phyloP scores from a whole-genome alignment of 495 filamentous ascomycete genomes.

The Hypoxylon subgilvum region DNA sequence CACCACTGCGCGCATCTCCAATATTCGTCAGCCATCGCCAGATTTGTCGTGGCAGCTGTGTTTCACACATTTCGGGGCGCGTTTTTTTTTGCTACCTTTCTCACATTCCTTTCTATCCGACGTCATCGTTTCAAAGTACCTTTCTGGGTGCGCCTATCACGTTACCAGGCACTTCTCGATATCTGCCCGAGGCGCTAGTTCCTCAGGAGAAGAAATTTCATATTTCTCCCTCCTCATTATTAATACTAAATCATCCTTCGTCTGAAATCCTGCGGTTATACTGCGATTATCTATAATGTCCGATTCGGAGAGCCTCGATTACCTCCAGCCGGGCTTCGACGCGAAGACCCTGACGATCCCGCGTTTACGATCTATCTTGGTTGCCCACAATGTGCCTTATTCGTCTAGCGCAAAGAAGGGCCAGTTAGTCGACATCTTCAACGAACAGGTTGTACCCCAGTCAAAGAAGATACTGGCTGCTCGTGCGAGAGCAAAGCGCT shows the following conservation, averaged over 20 bases:
- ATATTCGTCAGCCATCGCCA: constrained; percentile 2
- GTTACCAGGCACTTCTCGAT: constrained; percentile 6
- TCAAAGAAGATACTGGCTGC: constrained; percentile 75
- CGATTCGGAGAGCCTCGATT: constrained; percentile 71
- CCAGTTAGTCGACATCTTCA: constrained; percentile 83
- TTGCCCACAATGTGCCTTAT: constrained; percentile 83
- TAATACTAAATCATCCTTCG: no score
- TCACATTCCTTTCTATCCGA: constrained; percentile 16
- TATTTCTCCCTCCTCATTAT: no score
- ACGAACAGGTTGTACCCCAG: constrained; percentile 76
- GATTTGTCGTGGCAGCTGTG: neutral
- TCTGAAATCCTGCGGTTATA: no score
- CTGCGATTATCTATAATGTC: constrained; percentile 65
- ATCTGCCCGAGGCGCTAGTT: neutral
- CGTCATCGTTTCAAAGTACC: constrained; percentile 12
- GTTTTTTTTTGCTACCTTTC: no score
- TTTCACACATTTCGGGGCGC: neutral
- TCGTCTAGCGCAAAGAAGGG: constrained; percentile 82
- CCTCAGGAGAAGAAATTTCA: no score
- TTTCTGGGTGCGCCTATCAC: constrained; percentile 6
- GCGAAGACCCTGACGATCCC: constrained; percentile 82
- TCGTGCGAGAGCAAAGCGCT: constrained; percentile 75
- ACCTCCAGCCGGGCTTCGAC: constrained; percentile 84
- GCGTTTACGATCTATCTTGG: constrained; percentile 83
- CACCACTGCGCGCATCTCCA: constrained; percentile 1